A percentile compares a stretch with the other conserved stretches of the same genome.
phyloP scores from a whole-genome alignment of 768 basidiomycete species.

The Leucocoprinus sp. region DNA sequence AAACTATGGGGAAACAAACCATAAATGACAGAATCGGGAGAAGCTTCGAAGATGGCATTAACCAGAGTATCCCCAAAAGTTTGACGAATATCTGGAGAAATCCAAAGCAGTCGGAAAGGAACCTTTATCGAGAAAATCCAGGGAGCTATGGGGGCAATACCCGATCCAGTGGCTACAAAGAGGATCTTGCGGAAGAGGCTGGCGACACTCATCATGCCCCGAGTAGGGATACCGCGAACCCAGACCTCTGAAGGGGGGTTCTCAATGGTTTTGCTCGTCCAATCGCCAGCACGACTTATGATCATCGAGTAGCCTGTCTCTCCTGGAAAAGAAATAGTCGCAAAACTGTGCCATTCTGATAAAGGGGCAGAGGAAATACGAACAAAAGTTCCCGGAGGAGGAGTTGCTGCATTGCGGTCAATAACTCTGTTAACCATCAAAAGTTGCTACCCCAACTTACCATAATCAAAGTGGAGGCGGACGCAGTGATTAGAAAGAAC shows the following conservation, averaged over 20 bases:
- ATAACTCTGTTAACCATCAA: constrained; percentile 9
- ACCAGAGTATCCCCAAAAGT: constrained; percentile 35
- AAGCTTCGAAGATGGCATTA: constrained; percentile 29
- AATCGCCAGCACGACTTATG: constrained; percentile 49
- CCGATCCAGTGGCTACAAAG: constrained; percentile 46
- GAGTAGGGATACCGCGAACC: constrained; percentile 44
- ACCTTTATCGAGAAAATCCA: constrained; percentile 27
- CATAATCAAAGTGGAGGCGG: constrained; percentile 46
- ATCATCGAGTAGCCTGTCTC: constrained; percentile 41
- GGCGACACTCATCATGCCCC: constrained; percentile 41
- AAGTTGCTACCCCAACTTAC: constrained; percentile 26
- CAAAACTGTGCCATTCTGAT: constrained; percentile 45
- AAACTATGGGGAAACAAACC: constrained; percentile 8
- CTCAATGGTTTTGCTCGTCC: constrained; percentile 40
- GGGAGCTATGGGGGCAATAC: constrained; percentile 40
- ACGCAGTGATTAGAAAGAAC: constrained; percentile 47
- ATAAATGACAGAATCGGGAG: constrained; percentile 31
- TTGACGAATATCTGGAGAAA: constrained; percentile 29
- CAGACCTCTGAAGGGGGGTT: constrained; percentile 45
- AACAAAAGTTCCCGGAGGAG: constrained; percentile 12
- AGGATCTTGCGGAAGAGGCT: constrained; percentile 42
- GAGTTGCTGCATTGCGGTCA: constrained; percentile 9
- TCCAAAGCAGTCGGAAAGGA: constrained; percentile 33
- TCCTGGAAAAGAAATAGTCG: constrained; percentile 30
- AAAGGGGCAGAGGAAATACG: constrained; percentile 30